Evolutionary conservation across 2,329 filamentous ascomycete species (phyloP).

Genomic region (Aspergillus hiratsukae): DNA sequence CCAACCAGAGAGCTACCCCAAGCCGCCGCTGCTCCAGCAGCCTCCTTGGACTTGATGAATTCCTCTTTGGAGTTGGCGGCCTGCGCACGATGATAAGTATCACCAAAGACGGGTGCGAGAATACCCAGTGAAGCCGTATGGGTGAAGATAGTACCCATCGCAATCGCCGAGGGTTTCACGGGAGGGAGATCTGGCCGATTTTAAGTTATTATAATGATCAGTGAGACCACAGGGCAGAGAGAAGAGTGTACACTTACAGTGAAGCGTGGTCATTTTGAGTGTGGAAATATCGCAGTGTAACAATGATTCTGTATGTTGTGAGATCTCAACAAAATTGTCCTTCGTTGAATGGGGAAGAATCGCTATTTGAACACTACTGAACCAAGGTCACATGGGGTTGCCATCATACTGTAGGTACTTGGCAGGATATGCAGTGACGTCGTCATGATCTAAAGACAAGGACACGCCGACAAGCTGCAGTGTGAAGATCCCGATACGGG

Average conservation of each 20-base stretch:
- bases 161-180: slow-evolving; percentile 97
- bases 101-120: slow-evolving; percentile 83
- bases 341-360: not conserved
- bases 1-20: slow-evolving; percentile 89
- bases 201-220: slow-evolving; percentile 2
- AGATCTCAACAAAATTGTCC: slow-evolving; percentile 6
- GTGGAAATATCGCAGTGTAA: not conserved
- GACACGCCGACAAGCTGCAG: not conserved
- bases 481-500: not conserved
- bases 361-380: not conserved
- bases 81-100: slow-evolving; percentile 91
- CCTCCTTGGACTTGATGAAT: slow-evolving; percentile 91
- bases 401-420: slow-evolving; percentile 1
- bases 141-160: slow-evolving; percentile 92
- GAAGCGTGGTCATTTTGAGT: slow-evolving; percentile 54
- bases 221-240: not conserved
- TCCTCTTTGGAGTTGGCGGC: slow-evolving; percentile 91
- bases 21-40: slow-evolving; percentile 76
- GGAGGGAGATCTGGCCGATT: slow-evolving; percentile 60
- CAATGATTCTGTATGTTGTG: not conserved
- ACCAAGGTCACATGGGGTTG: slow-evolving; percentile 7
- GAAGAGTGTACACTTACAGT: slow-evolving; percentile 46
- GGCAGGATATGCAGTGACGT: slow-evolving; percentile 22
- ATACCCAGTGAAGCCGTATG: slow-evolving; percentile 86
- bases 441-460: slow-evolving; percentile 22